These are phyloP conservation scores for Eutreptiella sp. DNA, from an alignment of 208 protist species.

Conservation along the genomic window DNA sequence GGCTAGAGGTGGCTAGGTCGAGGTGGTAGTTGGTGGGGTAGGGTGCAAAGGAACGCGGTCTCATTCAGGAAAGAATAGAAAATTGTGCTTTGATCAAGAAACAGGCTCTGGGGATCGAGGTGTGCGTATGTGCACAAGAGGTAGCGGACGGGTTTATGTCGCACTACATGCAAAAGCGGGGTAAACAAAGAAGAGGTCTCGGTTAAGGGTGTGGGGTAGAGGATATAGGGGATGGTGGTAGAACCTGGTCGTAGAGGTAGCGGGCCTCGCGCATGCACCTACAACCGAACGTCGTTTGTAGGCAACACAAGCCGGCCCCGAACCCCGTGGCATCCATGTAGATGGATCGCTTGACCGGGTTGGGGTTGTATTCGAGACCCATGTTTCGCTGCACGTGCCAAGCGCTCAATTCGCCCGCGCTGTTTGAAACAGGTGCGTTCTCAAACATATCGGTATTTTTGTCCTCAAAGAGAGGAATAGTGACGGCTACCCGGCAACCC, in stretches of 20 bases:
- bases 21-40: too few relatives aligned
- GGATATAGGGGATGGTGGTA: too few relatives aligned
- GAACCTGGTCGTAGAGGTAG: constrained; percentile 81
- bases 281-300: constrained; percentile 96
- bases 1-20: too few relatives aligned
- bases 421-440: neutral
- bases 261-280: constrained; percentile 81
- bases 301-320: constrained; percentile 95
- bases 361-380: neutral
- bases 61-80: too few relatives aligned
- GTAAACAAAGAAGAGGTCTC: too few relatives aligned
- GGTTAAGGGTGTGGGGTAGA: too few relatives aligned
- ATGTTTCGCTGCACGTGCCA: neutral
- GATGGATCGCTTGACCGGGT: constrained; percentile 75
- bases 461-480: constrained; percentile 90
- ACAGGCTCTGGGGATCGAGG: too few relatives aligned
- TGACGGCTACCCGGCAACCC: constrained; percentile 87
- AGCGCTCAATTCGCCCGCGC: neutral
- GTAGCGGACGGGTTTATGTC: too few relatives aligned
- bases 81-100: too few relatives aligned
- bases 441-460: constrained; percentile 48
- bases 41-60: too few relatives aligned
- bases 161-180: too few relatives aligned
- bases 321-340: constrained; percentile 99
- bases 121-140: too few relatives aligned